Conservation (phyloP, 139 green algal genomes). For the Desmodesmus armatus region DNA sequence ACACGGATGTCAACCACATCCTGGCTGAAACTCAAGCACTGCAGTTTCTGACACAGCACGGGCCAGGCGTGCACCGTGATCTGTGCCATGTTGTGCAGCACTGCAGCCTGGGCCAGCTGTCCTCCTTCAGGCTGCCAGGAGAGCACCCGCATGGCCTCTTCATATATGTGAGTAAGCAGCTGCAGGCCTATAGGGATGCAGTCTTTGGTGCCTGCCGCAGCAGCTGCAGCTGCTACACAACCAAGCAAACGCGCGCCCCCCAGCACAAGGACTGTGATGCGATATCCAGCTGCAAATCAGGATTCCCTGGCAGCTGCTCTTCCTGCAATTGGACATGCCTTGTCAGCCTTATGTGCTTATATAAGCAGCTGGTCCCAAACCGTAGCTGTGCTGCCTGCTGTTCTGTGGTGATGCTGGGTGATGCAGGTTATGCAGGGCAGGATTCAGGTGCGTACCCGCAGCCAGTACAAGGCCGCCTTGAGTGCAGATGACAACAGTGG, state of each 20-base stretch:
- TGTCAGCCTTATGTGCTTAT: not conserved
- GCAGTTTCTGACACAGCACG: conserved; percentile 22
- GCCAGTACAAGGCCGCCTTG: not conserved
- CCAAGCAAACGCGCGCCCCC: too few species aligned
- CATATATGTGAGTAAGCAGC: conserved; percentile 39
- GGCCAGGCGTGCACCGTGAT: conserved; percentile 53
- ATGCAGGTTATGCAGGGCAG: conserved; percentile 54
- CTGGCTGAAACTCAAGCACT: conserved; percentile 28
- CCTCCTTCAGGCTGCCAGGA: conserved; percentile 25
- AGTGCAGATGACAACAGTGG: not conserved
- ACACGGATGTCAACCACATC: conserved; percentile 46
- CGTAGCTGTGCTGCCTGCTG: too few species aligned
- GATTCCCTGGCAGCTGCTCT: too few species aligned
- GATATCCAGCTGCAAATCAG: too few species aligned
- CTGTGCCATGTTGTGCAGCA: conserved; percentile 50
- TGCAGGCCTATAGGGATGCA: not conserved
- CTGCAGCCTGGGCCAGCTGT: conserved; percentile 47
- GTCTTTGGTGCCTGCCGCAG: not conserved
- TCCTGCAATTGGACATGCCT: too few species aligned
- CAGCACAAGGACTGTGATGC: too few species aligned
- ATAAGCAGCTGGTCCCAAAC: not conserved
- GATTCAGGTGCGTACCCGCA: conserved; percentile 37
- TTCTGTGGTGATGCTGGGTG: too few species aligned
- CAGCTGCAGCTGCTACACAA: not conserved
- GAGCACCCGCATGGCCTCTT: not conserved